Percentiles rank a stretch among this genome's conserved stretches.
Evolutionary conservation across 2,329 filamentous ascomycete genomes (phyloP).

Genomic region (Pseudogymnoascus verrucosus): DNA sequence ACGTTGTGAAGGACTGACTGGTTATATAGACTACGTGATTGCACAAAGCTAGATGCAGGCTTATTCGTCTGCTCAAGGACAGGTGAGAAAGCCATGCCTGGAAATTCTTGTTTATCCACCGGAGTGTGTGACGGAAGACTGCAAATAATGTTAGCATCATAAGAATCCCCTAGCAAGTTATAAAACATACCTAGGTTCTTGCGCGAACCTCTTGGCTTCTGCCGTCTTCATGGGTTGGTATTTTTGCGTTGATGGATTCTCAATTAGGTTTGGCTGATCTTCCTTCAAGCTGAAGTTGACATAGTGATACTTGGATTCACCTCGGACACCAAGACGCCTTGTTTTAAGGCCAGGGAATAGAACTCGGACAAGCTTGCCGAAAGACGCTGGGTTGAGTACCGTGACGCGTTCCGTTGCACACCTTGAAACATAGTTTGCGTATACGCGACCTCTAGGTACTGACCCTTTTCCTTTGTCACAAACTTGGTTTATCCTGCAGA

Average conservation of each 20-base stretch:
- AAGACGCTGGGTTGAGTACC: constrained; percentile 91
- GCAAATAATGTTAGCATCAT: constrained; percentile 16
- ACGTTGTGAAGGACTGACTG: constrained; percentile 47
- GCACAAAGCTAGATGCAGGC: constrained; percentile 25
- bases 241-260: constrained; percentile 32
- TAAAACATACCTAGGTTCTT: constrained; percentile 43
- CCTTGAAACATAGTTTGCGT: constrained; percentile 87
- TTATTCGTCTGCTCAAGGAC: not conserved
- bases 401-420: constrained; percentile 92
- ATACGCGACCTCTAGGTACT: constrained; percentile 86
- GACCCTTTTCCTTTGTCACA: constrained; percentile 73
- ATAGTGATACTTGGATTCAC: constrained; percentile 98
- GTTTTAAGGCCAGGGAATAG: constrained; percentile 95
- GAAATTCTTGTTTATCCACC: not conserved
- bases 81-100: constrained; percentile 18
- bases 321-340: constrained; percentile 79
- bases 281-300: constrained; percentile 57
- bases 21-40: constrained; percentile 49
- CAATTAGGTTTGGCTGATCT: constrained; percentile 33
- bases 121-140: not conserved
- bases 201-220: constrained; percentile 40
- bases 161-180: not conserved
- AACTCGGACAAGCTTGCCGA: constrained; percentile 92
- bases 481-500: constrained; percentile 59
- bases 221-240: constrained; percentile 40